phyloP scores from a whole-genome alignment of 164 flowering plant genomes.

The Akebia trifoliata region DNA sequence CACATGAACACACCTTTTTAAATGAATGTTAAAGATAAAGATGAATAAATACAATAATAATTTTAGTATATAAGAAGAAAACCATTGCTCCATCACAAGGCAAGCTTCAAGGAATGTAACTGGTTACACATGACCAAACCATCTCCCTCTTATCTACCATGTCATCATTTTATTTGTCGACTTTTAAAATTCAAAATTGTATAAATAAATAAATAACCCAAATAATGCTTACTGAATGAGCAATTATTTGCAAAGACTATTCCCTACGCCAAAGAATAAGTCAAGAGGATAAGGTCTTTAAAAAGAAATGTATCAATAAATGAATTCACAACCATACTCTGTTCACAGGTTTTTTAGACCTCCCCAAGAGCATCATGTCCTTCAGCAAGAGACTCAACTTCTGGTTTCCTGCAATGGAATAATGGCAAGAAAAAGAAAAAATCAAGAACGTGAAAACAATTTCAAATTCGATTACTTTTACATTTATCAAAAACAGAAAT shows the following conservation, averaged over 20 bases:
- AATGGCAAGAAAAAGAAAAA: not conserved
- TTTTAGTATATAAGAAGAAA: too few relatives aligned
- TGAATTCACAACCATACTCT: not conserved
- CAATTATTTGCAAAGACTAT: not conserved
- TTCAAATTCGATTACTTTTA: not conserved
- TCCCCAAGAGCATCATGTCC: not conserved
- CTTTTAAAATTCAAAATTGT: too few relatives aligned
- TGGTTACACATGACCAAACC: too few relatives aligned
- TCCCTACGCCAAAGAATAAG: not conserved
- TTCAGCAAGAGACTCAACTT: not conserved
- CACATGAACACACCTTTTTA: too few relatives aligned
- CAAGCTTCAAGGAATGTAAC: too few relatives aligned
- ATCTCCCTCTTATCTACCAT: too few relatives aligned
- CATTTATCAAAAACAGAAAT: not conserved
- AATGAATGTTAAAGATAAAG: too few relatives aligned
- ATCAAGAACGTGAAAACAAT: not conserved
- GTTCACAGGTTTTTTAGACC: not conserved
- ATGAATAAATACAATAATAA: too few relatives aligned
- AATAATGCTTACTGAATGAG: too few relatives aligned
- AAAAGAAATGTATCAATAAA: not conserved
- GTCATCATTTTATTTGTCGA: too few relatives aligned
- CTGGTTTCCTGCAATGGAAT: conserved; percentile 15
- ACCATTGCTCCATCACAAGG: too few relatives aligned
- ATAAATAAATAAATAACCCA: too few relatives aligned
- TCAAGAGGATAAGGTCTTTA: not conserved